phyloP scores from a whole-genome alignment of 2,329 filamentous ascomycete species.

The Botrytis hyacinthi region DNA sequence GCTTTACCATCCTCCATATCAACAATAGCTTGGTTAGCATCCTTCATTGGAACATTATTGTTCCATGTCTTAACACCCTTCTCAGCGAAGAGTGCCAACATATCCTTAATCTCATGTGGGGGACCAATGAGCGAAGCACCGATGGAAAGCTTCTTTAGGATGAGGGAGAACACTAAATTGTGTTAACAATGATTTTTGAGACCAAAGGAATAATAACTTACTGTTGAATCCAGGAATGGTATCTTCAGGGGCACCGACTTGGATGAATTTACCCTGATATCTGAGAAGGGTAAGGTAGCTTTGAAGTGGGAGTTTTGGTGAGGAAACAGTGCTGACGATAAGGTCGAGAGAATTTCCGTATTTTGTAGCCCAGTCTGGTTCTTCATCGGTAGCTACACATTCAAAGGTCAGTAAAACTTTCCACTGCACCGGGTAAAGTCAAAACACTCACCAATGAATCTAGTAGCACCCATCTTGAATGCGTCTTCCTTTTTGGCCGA shows the following conservation, averaged over 20 bases:
- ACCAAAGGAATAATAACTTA: not conserved
- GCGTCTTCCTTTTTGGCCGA: conserved; percentile 58
- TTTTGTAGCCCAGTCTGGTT: conserved; percentile 59
- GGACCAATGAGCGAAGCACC: conserved; percentile 41
- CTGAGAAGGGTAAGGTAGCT: conserved; percentile 61
- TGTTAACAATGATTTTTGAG: not conserved
- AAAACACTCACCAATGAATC: conserved; percentile 42
- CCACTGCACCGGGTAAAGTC: not conserved
- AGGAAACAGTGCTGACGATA: conserved; percentile 58
- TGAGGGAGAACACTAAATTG: conserved; percentile 49
- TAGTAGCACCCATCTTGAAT: conserved; percentile 58
- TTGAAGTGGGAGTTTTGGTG: conserved; percentile 58
- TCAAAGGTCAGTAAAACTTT: not conserved
- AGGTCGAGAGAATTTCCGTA: conserved; percentile 54
- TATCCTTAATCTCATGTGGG: conserved; percentile 57
- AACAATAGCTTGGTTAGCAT: conserved; percentile 55
- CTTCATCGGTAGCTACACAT: conserved; percentile 43
- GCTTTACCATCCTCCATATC: conserved; percentile 58
- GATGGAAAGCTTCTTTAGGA: conserved; percentile 52
- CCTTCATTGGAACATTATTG: conserved; percentile 53
- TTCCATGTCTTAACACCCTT: conserved; percentile 59
- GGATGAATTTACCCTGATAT: conserved; percentile 59
- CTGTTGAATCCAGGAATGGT: conserved; percentile 51
- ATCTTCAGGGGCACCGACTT: conserved; percentile 65
- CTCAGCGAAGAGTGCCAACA: conserved; percentile 58